These are phyloP conservation scores for Chytriomyces sp. DNA, from an alignment of 192 early-diverging fungal genomes.

Conservation along the genomic window DNA sequence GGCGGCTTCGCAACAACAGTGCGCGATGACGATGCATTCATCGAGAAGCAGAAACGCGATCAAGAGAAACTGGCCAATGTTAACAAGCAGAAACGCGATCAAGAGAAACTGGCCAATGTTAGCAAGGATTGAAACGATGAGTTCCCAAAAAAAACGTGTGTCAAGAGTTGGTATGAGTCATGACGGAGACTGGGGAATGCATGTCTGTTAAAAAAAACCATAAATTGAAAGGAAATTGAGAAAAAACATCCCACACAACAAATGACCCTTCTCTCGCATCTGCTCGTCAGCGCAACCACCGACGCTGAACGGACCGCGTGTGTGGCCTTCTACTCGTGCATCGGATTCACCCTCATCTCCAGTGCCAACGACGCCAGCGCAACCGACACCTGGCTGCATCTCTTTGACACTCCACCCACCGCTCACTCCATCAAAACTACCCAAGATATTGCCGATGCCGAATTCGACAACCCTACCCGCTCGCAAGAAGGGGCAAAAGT, in stretches of 20 bases:
- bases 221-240: background rate
- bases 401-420: conserved; percentile 50
- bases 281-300: conserved; percentile 39
- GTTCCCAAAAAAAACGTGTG: background rate
- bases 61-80: background rate
- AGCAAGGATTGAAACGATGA: background rate
- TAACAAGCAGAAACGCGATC: background rate
- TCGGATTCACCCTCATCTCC: conserved; percentile 64
- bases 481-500: too few relatives aligned
- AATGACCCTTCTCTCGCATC: conserved; percentile 43
- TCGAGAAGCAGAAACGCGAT: conserved; percentile 3
- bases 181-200: background rate
- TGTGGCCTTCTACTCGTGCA: conserved; percentile 58
- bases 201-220: background rate
- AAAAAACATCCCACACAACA: background rate
- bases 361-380: conserved; percentile 42
- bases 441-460: too few relatives aligned
- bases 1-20: conserved; percentile 16
- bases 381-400: conserved; percentile 59
- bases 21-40: conserved; percentile 22
- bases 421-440: background rate
- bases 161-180: background rate
- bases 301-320: conserved; percentile 40
- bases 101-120: background rate
- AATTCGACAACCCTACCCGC: too few relatives aligned